These are phyloP conservation scores for Periconia digitata DNA, from an alignment of 2,329 filamentous ascomycete species.

Conservation along the genomic window DNA sequence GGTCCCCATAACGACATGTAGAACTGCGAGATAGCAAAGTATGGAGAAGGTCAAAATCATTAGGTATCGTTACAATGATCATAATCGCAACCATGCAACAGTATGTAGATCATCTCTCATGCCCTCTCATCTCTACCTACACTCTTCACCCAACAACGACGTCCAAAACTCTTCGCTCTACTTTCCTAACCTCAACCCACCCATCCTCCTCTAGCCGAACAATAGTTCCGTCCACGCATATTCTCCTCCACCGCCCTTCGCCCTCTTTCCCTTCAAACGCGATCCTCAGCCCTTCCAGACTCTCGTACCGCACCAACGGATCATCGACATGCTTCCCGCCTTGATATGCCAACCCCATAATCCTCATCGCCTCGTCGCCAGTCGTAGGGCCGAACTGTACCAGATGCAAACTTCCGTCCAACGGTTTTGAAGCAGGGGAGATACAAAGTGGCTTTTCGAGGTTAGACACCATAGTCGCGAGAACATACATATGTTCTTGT, in stretches of 20 bases:
- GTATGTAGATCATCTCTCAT: too few relatives aligned
- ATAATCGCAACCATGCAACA: too few relatives aligned
- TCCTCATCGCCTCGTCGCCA: slow-evolving; percentile 69
- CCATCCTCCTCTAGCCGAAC: slow-evolving; percentile 71
- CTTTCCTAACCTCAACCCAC: slow-evolving; percentile 66
- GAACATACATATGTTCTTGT: slow-evolving; percentile 70
- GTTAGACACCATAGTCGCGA: slow-evolving; percentile 75
- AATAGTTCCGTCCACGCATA: slow-evolving; percentile 92
- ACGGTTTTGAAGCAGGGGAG: slow-evolving; percentile 68
- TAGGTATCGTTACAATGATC: too few relatives aligned
- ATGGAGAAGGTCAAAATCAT: too few relatives aligned
- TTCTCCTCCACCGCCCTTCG: slow-evolving; percentile 75
- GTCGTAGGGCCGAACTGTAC: slow-evolving; percentile 72
- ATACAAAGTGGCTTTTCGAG: slow-evolving; percentile 82
- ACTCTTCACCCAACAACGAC: slow-evolving; percentile 16
- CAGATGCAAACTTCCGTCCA: slow-evolving; percentile 71
- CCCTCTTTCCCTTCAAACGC: slow-evolving; percentile 60
- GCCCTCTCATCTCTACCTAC: background rate
- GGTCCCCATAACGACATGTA: too few relatives aligned
- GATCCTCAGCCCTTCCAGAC: slow-evolving; percentile 68
- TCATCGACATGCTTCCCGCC: slow-evolving; percentile 59
- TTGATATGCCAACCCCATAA: slow-evolving; percentile 69
- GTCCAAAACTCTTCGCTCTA: slow-evolving; percentile 45
- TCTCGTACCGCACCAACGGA: slow-evolving; percentile 66
- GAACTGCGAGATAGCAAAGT: too few relatives aligned